Percentiles rank a stretch among this genome's conserved stretches.
Evolutionary conservation across 2,329 filamentous ascomycete species (phyloP).

Genomic region (Aspergillus novoparasiticus): DNA sequence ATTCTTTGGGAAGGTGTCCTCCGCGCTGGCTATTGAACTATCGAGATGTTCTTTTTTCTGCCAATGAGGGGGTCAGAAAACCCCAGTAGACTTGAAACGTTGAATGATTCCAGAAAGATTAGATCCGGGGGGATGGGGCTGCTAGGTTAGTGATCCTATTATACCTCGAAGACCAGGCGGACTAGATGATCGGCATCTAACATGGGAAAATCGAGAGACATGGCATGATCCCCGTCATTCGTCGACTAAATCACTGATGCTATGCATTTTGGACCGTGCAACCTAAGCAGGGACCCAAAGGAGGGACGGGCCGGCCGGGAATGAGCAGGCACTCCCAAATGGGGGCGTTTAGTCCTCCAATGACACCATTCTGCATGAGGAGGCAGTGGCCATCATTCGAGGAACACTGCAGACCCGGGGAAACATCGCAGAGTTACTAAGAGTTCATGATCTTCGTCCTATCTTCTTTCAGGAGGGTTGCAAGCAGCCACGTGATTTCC

Average conservation of each 20-base stretch:
- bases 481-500: constrained; percentile 32
- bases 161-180: not conserved
- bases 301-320: constrained; percentile 22
- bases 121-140: not conserved
- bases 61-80: not conserved
- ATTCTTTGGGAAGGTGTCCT: not conserved
- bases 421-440: constrained; percentile 3
- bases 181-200: constrained; percentile 9
- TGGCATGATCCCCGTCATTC: constrained; percentile 2
- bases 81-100: not conserved
- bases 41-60: not conserved
- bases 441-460: constrained; percentile 1
- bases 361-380: constrained; percentile 4
- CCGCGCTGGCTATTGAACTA: constrained; percentile 1
- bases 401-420: not conserved
- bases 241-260: constrained; percentile 4
- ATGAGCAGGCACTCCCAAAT: constrained; percentile 8
- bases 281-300: constrained; percentile 13
- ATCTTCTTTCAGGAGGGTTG: constrained; percentile 12
- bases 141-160: not conserved
- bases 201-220: not conserved
- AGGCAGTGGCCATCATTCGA: constrained; percentile 2
- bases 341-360: constrained; percentile 2
- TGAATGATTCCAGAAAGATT: not conserved
- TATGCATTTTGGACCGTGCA: constrained; percentile 15